These are phyloP conservation scores for Crucihimalaya himalaica DNA, from an alignment of 345 rosid species.

Conservation along the genomic window DNA sequence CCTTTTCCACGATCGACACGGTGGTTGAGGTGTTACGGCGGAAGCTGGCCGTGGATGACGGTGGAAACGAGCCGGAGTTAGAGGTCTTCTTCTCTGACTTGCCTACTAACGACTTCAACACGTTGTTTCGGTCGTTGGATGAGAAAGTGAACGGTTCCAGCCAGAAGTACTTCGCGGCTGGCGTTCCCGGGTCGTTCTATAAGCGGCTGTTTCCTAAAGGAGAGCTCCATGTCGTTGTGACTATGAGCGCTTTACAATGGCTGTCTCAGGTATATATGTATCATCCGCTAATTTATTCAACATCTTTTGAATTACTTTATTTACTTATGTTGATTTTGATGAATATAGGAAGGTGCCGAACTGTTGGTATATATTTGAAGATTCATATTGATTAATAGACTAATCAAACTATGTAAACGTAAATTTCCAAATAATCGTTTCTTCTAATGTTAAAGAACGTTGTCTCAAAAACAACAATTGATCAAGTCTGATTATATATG, in stretches of 20 bases:
- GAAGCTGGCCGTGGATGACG: conserved; percentile 18
- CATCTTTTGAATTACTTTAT: neutral
- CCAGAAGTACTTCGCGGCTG: conserved; percentile 47
- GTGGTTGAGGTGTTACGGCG: conserved; percentile 45
- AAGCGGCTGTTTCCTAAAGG: conserved; percentile 52
- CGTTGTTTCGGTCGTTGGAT: conserved; percentile 38
- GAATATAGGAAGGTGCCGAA: neutral
- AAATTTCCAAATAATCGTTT: neutral
- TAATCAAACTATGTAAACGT: neutral
- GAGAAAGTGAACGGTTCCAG: conserved; percentile 16
- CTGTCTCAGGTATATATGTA: conserved; percentile 48
- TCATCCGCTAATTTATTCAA: neutral
- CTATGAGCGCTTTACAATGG: conserved; percentile 62
- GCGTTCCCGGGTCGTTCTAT: conserved; percentile 59
- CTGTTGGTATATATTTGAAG: neutral
- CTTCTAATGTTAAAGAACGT: neutral
- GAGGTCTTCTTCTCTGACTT: conserved; percentile 56
- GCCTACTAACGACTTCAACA: conserved; percentile 57
- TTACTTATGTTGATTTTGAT: neutral
- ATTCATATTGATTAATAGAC: neutral
- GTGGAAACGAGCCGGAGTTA: conserved; percentile 31
- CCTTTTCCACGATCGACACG: conserved; percentile 39
- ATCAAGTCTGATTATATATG: neutral
- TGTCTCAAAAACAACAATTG: neutral
- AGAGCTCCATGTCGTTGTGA: conserved; percentile 55